Evolutionary conservation across 257 asterid genomes (phyloP), one percentile per base, ranked within the genome.

Genomic region (Mentha longifolia): DNA sequence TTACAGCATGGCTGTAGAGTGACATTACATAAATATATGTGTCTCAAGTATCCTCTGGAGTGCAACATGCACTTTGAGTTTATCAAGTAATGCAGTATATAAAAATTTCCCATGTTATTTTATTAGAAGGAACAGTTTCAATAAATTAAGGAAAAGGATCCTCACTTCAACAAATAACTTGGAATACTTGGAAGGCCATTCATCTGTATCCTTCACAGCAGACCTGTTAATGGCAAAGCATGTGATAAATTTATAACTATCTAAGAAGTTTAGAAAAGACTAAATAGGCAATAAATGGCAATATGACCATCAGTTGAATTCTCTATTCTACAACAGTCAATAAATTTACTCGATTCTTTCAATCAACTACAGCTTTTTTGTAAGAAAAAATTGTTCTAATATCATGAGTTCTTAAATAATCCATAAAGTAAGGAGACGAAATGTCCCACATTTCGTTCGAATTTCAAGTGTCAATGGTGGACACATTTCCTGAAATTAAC

Each of bases 151-250:
- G 76, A 67, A 58, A 9, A 54, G 49, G 17, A 73, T 72, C 17
- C 96, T 89, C 81, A 92, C 99, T 83, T 92, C 91, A 63, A 92
- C 80, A 75, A 88, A 92, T 68, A 95, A 74, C 85, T 92, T 95
- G 79, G 99, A 95, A 76, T 88, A 92, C 87, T 92, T 90, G 80
- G 98, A 92, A 77, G 99, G 99, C 98, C 99, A 95, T 82, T 95
- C 99, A 68, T 92, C 99, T 51, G 92, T 78, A 54, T 92, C 99
- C 58, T 82, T 95, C 74, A 95, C 98, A 0, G 89, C 92, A 28
- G 98, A 83, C 86, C 99, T 91, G 83, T 45, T 70, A 74, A 59
- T 62, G 35, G 74, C 33, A 71, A 65, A 59, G 52, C 28, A 70
- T 55, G 55, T 28, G 28, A 57, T 76, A 61, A 51, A 43, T 54